These are phyloP conservation scores for Parafenestella ontariensis DNA, from an alignment of 2,329 filamentous ascomycete species.

Conservation along the genomic window DNA sequence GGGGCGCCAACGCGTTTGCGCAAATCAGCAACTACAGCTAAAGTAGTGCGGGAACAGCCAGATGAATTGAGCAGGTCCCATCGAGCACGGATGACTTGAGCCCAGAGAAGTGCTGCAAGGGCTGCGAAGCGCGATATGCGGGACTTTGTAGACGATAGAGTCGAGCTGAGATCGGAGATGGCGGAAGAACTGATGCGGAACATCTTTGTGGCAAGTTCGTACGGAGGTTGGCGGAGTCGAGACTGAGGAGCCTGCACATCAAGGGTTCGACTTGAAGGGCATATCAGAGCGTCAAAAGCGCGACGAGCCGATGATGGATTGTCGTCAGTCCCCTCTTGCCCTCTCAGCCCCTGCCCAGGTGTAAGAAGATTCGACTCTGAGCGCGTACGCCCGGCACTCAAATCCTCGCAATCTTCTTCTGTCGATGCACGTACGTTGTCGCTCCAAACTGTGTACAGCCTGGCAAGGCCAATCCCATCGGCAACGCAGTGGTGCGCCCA, in stretches of 20 bases:
- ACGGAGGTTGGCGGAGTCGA: slow-evolving; percentile 1
- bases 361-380: too few species aligned
- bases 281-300: slow-evolving; percentile 1
- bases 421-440: not conserved
- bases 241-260: not conserved
- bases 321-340: not conserved
- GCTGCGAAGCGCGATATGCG: slow-evolving; percentile 22
- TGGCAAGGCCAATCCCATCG: slow-evolving; percentile 24
- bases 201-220: slow-evolving; percentile 13
- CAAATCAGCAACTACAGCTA: slow-evolving; percentile 24
- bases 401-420: too few species aligned
- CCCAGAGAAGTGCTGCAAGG: slow-evolving; percentile 25
- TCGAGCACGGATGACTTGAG: slow-evolving; percentile 26
- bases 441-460: slow-evolving; percentile 23
- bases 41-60: slow-evolving; percentile 9
- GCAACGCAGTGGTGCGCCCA: slow-evolving; percentile 33
- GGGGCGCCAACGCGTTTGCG: slow-evolving; percentile 9
- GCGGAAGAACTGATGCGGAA: slow-evolving; percentile 3
- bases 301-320: slow-evolving; percentile 3
- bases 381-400: too few species aligned
- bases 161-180: slow-evolving; percentile 4
- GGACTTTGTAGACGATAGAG: not conserved
- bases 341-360: not conserved
- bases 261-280: not conserved
- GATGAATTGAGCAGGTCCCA: not conserved